Percentiles rank a stretch among this genome's conserved stretches.
phyloP scores from a whole-genome alignment of 805 yeast species.

The Priceomyces carsonii region DNA sequence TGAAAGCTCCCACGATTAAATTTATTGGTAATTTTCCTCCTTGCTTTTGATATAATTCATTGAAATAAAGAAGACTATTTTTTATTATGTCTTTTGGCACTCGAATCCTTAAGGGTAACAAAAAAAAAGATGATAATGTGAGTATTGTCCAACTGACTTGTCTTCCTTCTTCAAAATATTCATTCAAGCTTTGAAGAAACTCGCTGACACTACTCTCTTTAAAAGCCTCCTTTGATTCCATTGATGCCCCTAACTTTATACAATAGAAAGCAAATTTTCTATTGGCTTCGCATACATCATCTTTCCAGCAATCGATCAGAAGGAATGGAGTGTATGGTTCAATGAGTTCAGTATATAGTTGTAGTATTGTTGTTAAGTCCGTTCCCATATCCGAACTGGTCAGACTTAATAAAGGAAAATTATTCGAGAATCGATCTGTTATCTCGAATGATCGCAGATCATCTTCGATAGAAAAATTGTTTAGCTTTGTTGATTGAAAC shows the following conservation, averaged over 20 bases:
- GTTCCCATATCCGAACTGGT: no score
- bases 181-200: background rate
- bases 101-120: conserved; percentile 15
- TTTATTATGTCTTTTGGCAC: conserved; percentile 9
- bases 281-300: conserved; percentile 2
- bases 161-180: background rate
- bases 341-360: conserved; percentile 11
- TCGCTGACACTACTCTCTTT: background rate
- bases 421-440: no score
- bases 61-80: conserved; percentile 12
- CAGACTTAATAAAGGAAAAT: no score
- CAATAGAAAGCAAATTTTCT: conserved; percentile 18
- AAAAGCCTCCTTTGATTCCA: background rate
- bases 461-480: no score
- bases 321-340: conserved; percentile 21
- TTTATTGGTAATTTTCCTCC: conserved; percentile 7
- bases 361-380: background rate
- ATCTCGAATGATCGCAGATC: no score
- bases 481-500: no score
- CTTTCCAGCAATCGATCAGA: conserved; percentile 11
- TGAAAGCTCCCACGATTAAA: conserved; percentile 16
- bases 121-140: conserved; percentile 17
- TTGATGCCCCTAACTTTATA: conserved; percentile 16
- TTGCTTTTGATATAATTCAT: conserved; percentile 8
- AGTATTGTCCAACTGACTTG: conserved; percentile 13